Conservation (phyloP, 2,329 filamentous ascomycete species). For the Cladorrhinum sp. region DNA sequence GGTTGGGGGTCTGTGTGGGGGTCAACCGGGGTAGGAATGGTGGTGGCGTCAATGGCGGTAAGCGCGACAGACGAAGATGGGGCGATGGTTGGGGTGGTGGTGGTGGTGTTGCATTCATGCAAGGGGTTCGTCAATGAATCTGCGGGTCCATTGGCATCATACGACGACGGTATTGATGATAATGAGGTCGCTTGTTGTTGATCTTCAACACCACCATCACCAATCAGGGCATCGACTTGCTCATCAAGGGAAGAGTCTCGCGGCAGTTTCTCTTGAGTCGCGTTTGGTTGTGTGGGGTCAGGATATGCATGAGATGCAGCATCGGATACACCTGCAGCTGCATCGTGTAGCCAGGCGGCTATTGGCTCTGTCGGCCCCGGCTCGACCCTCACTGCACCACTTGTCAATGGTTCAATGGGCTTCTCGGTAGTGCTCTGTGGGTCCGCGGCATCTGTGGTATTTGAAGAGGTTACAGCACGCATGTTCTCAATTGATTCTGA, state of each 20-base stretch:
- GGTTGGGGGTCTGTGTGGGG: neutral
- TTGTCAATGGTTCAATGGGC: conserved; percentile 25
- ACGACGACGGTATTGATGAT: neutral
- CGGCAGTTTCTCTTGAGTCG: neutral
- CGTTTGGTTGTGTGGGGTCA: neutral
- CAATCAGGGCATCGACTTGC: neutral
- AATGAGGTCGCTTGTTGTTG: neutral
- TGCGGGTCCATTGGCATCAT: neutral
- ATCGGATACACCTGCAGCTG: neutral
- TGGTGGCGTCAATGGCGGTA: neutral
- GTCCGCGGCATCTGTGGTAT: conserved; percentile 3
- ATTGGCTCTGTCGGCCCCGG: conserved; percentile 17
- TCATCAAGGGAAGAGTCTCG: neutral
- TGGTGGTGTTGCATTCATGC: neutral
- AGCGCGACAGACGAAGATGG: neutral
- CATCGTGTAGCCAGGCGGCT: conserved; percentile 12
- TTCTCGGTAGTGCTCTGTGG: conserved; percentile 16
- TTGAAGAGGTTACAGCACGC: conserved; percentile 7
- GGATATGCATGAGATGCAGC: neutral
- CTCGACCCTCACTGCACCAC: conserved; percentile 19
- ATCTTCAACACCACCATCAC: neutral
- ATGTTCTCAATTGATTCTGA: conserved; percentile 3
- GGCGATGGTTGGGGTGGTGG: neutral
- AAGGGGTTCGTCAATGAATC: neutral
- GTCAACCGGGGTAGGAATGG: neutral